Percentiles rank a stretch among this genome's conserved stretches.
Evolutionary conservation across 495 filamentous ascomycete genomes (phyloP).

Genomic region (Aspergillus conjunctus): DNA sequence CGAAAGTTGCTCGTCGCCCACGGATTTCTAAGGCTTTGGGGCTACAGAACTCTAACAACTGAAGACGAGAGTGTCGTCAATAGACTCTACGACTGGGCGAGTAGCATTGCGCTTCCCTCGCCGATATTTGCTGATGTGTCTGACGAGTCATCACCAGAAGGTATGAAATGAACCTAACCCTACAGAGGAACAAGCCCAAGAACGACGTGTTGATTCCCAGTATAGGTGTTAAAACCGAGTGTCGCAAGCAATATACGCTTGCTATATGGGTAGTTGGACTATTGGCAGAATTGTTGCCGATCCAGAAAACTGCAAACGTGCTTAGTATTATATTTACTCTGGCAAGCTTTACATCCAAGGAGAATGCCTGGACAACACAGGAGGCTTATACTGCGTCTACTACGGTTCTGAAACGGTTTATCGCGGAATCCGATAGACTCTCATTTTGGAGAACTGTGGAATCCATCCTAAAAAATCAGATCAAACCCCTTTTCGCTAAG

Average conservation of each 20-base stretch:
- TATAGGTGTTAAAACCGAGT: slow-evolving; percentile 22
- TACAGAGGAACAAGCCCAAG: background rate
- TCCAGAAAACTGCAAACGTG: slow-evolving; percentile 22
- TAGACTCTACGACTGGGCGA: slow-evolving; percentile 42
- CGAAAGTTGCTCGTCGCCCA: slow-evolving; percentile 37
- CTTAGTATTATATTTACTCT: slow-evolving; percentile 37
- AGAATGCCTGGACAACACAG: slow-evolving; percentile 58
- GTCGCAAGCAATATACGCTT: slow-evolving; percentile 30
- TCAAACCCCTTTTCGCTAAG: slow-evolving; percentile 73
- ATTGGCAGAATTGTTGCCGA: slow-evolving; percentile 23
- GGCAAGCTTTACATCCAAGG: slow-evolving; percentile 50
- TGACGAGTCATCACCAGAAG: slow-evolving; percentile 28
- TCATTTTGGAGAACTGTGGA: slow-evolving; percentile 54
- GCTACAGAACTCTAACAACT: slow-evolving; percentile 20
- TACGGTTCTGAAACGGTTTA: slow-evolving; percentile 44
- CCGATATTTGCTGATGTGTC: slow-evolving; percentile 34
- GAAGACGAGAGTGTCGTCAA: slow-evolving; percentile 33
- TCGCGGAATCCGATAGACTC: slow-evolving; percentile 18
- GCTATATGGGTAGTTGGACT: slow-evolving; percentile 38
- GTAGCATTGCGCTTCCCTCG: slow-evolving; percentile 36
- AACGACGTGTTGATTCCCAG: slow-evolving; percentile 5
- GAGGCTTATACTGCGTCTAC: slow-evolving; percentile 34
- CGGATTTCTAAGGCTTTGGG: slow-evolving; percentile 28
- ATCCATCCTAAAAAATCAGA: slow-evolving; percentile 49
- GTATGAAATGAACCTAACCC: slow-evolving; percentile 23